phyloP scores from a whole-genome alignment of 805 yeast genomes.

The Pichia thaimueangensis region DNA sequence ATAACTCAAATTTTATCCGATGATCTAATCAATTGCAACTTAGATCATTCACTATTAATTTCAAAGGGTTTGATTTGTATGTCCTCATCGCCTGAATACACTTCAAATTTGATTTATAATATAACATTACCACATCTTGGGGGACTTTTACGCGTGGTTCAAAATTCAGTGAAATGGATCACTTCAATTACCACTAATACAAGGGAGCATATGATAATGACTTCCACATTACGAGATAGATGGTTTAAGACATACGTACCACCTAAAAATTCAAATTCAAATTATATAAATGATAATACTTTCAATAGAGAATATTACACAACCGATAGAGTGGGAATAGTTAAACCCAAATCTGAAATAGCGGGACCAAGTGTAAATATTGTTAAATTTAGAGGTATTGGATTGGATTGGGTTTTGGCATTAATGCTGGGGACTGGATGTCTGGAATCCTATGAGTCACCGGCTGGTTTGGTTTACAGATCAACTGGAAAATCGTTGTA shows the following conservation, averaged over 20 bases:
- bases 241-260: conserved; percentile 6
- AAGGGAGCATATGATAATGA: conserved; percentile 4
- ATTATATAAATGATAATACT: not conserved
- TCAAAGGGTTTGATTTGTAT: conserved; percentile 6
- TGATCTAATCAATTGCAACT: not conserved
- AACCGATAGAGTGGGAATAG: conserved; percentile 6
- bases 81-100: not conserved
- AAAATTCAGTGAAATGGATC: conserved; percentile 7
- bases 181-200: not conserved
- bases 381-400: conserved; percentile 8
- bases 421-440: conserved; percentile 8
- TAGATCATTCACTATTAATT: conserved; percentile 2
- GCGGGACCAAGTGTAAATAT: conserved; percentile 9
- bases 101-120: conserved; percentile 1
- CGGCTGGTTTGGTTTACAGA: conserved; percentile 7
- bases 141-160: conserved; percentile 7
- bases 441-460: conserved; percentile 2
- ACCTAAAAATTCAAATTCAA: not conserved
- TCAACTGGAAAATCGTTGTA: conserved; percentile 16
- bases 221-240: conserved; percentile 1
- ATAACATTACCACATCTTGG: conserved; percentile 12
- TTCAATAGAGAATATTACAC: conserved; percentile 6
- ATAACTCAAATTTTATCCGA: not conserved
- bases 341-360: not conserved
- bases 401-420: conserved; percentile 8